Percentiles rank a stretch among this genome's conserved stretches.
Evolutionary conservation across 2,329 filamentous ascomycete species (phyloP).

Genomic region (Leptographium galeiforme): DNA sequence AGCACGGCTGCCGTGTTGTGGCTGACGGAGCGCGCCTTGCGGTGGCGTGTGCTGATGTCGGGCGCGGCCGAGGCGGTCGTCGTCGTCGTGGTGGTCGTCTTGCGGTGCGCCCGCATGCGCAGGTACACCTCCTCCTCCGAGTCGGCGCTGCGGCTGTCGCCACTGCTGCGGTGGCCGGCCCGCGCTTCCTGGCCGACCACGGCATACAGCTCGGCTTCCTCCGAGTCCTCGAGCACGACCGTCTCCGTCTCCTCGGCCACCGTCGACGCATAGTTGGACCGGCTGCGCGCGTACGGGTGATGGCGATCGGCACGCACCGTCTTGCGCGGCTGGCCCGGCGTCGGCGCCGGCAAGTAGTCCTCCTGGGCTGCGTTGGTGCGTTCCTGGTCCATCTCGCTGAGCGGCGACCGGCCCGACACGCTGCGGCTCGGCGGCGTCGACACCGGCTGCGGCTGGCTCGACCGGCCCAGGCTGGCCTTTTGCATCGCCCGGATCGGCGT

Average conservation of each 20-base stretch:
- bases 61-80: slow-evolving; percentile 45
- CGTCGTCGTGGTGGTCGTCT: slow-evolving; percentile 28
- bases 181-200: slow-evolving; percentile 42
- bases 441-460: slow-evolving; percentile 37
- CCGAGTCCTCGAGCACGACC: slow-evolving; percentile 24
- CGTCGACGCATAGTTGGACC: slow-evolving; percentile 25
- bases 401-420: slow-evolving; percentile 62
- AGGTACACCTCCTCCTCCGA: slow-evolving; percentile 76
- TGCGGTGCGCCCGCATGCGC: slow-evolving; percentile 56
- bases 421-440: slow-evolving; percentile 76
- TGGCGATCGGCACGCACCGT: slow-evolving; percentile 62
- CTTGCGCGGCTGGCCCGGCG: slow-evolving; percentile 90
- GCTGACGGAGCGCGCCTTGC: slow-evolving; percentile 56
- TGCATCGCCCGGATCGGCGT: slow-evolving; percentile 50
- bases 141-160: slow-evolving; percentile 40
- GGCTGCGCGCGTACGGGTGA: slow-evolving; percentile 51
- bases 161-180: slow-evolving; percentile 46
- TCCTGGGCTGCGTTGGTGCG: slow-evolving; percentile 58
- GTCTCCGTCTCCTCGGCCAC: slow-evolving; percentile 44
- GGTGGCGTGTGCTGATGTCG: slow-evolving; percentile 38
- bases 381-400: slow-evolving; percentile 91
- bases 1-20: slow-evolving; percentile 57
- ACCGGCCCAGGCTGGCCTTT: slow-evolving; percentile 42
- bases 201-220: slow-evolving; percentile 27
- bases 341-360: slow-evolving; percentile 87